Conservation (phyloP, 176 grass and related monocot genomes). For the Carex littledalei region DNA sequence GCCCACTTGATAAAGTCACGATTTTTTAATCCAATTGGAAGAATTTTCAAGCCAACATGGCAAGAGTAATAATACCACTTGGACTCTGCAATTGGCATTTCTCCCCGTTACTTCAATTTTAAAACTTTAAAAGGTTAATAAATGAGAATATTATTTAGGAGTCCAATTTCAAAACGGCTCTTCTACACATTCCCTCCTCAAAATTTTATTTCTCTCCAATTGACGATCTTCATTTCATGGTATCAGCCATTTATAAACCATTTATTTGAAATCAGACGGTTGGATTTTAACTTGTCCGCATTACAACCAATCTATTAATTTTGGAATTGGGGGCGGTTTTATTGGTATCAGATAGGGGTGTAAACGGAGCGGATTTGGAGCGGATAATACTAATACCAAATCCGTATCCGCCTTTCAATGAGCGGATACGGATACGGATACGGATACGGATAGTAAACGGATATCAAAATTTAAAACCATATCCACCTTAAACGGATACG, state of each 20-base stretch:
- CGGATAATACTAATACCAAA: too few species aligned
- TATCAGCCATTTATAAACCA: neutral
- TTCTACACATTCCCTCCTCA: neutral
- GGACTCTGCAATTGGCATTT: neutral
- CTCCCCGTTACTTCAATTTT: neutral
- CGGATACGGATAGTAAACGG: too few species aligned
- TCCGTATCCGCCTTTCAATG: too few species aligned
- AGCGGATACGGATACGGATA: too few species aligned
- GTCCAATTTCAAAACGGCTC: neutral
- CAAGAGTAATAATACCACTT: conserved; percentile 9
- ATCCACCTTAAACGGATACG: too few species aligned
- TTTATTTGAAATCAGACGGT: neutral
- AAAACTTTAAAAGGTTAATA: neutral
- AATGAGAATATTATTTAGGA: neutral
- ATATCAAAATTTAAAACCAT: too few species aligned
- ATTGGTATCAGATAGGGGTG: too few species aligned
- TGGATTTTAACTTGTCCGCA: neutral
- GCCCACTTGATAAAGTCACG: neutral
- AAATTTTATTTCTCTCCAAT: neutral
- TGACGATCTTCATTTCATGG: neutral
- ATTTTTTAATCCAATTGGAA: neutral
- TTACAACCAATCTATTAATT: too few species aligned
- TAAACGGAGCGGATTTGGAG: too few species aligned
- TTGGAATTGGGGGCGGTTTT: too few species aligned
- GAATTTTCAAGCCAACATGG: neutral